Base-by-base conservation (phyloP, 2,329 filamentous ascomycete genomes). In the Seiridium unicorne region DNA sequence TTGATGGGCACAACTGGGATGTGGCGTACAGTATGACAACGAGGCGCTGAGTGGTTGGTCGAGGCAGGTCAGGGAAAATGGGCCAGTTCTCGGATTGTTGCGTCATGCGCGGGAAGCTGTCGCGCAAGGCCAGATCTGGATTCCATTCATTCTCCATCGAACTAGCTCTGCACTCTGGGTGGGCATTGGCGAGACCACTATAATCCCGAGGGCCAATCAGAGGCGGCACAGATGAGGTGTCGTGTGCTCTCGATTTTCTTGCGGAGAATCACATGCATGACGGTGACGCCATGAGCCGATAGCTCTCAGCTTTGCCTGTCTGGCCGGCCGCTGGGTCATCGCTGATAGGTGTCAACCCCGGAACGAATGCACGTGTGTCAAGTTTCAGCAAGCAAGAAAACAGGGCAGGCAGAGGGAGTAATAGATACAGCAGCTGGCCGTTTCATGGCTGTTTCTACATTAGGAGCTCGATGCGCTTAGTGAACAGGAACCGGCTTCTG, bases 261-360 rank as follows among this genome's bases (percentile, higher is more conserved):
- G 38, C 40, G 53, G 44, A 57, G 54, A 57, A 57, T 57, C 54
- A 57, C 54, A 57, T 57, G 54, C 54, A 57, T 57, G 32, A 46
- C 18, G 32, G 54, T 57, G 54, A 57, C 54, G 54, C 46, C 54
- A 57, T 47, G 54, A 26, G 18, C 18, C 18, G 18, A 26, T 26
- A 26, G 18, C 18, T 26, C 18, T 26, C 18, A 26, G 18, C 18
- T 26, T 26, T 26, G 18, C 18, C 18, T 26, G 18, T 26, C 18
- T 26, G 18, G 18, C 18, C 18, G 18, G 18, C 18, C 18, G 18
- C 18, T 26, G 18, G 18, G 18, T 26, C 18, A 26, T 26, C 18
- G 1, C 18, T 26, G 18, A 26, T 26, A 26, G 18, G 18, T 26
- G 18, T 2, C 18, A 26, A 26, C 18, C 18, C 18, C 18, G 18